Evolutionary conservation across 208 protist genomes (phyloP), one percentile per base, ranked within the genome.

Genomic region (Trypanosoma platydactyli): DNA sequence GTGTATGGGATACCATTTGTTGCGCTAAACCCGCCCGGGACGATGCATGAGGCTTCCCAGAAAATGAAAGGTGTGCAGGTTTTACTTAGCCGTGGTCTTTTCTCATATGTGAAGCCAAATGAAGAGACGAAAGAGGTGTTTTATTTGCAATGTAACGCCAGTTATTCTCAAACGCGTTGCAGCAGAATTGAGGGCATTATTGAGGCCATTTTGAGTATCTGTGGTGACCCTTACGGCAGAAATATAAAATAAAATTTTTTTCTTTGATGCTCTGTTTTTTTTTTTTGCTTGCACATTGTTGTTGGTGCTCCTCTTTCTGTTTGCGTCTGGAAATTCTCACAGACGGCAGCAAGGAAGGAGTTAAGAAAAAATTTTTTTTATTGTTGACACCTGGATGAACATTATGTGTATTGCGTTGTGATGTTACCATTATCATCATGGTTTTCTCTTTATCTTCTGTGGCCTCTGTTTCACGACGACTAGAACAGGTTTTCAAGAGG

Each of bases 61-160:
- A 18, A 70, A 40, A 9, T 50, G 15, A 58, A 64, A 29, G 90
- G 90, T 0, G 81, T 77, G 5, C 86, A 95, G 60, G 48, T 95
- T 9, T 68, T 70, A 12, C 75, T 77, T 18, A 73, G 74, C 46
- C 61, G 85, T 24, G 79, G 83, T 44, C 38, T 92, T 40, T 80
- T 84, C 77, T 92, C 90, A 11, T 92, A 88, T 64, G 68, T 95
- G 20, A 86, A 93, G 61, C 89, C 84, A 3, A 42, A 92, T n/a
- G 86, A 91, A 40, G 90, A 92, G 64, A 79, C 76, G 6, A 52
- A 51, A 18, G 66, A 77, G 20, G 91, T 84, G 6, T 64, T 82
- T 27, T 86, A 81, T 69, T 71, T 86, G 25, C 61, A 79, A 5
- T 95, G 90, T 68, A 67, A 75, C 55, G 46, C 33, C 18, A 60